Evolutionary conservation across 2,329 filamentous ascomycete species (phyloP), one percentile per base, ranked within the genome.

Genomic region (Helotiales sp.): DNA sequence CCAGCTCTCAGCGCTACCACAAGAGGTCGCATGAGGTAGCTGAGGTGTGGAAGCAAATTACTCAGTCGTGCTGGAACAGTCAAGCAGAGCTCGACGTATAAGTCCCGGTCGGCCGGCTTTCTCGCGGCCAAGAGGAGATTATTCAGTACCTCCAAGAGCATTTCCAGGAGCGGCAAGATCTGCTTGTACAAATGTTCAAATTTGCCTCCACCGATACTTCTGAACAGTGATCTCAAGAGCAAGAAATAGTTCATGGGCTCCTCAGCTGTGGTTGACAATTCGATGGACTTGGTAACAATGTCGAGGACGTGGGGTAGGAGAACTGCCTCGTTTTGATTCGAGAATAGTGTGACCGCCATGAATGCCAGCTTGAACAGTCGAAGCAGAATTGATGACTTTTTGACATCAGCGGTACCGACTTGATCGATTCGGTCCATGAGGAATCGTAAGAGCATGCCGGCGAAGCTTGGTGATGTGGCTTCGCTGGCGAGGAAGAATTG

Each of bases 161-260:
- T 99, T 75, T 99, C 95, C 5, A 99, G 81, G 3, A 99, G 81
- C 10, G 95, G 95, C 12, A 99, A 76, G 46, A 99, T 96, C 72
- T 98, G 93, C 76, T 99, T 99, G 74, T 99, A 99, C 0, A 99
- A 81, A 65, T 97, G 90, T 77, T 99, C 95, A 65, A 99, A 99
- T 62, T 96, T 89, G 7, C 95, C 96, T 50, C 95, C 96, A 22
- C 95, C 95, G 53, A 99, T 99, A 71, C 93, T 98, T 56, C 95
- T 80, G 73, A 99, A 99, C 1, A 99, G 78, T 0, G 93, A 97
- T 31, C 95, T 84, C 36, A 99, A 79, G 1, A 99, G 82, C 10
- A 97, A 81, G 74, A 99, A 99, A 75, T 99, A 99, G 73, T 99
- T 99, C 84, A 97, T 96, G 0, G 96, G 96, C 71, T 98, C 93